Evolutionary conservation across 1,284 basidiomycete species (phyloP), one percentile per base, ranked within the genome.

Genomic region (Ceratorhiza oryzae-sativae): DNA sequence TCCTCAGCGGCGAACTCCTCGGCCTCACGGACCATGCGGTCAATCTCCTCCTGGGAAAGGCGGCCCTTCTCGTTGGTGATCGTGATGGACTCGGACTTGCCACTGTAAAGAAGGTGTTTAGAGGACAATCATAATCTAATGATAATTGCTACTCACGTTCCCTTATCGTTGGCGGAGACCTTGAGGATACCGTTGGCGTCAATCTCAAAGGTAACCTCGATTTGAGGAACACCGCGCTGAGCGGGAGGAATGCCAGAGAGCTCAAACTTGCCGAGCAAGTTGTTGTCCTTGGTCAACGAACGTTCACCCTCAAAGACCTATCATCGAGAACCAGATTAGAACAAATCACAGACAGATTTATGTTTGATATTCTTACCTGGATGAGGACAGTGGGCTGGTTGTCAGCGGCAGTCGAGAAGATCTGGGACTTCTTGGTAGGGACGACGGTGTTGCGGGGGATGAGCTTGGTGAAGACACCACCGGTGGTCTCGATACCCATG

Each of bases 401-500:
- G 82, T 97, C 94, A 73, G 93, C 92, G 58, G 93, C 94, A 61
- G 94, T 99, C 23, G 95, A 97, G 90, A 98, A 98, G 84, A 97
- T 97, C 84, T 98, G 94, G 74, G 90, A 90, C 87, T 99, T 98
- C 87, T 94, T 94, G 80, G 97, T 98, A 72, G 96, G 96, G 77
- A 99, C 94, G 79, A 97, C 94, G 36, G 97, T 98, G 90, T 98
- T 98, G 79, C 96, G 92, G 74, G 92, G 87, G 78, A 97, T 97
- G 78, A 98, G 88, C 84, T 97, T 96, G 79, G 96, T 98, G 88
- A 98, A 95, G 78, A 98, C 95, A 83, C 96, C 97, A 76, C 97
- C 97, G 59, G 95, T 97, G 77, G 95, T 98, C 87, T 98, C 96
- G 78, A 98, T 98, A 89, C 96, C 96, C 78, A 97, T 89, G 30